Conservation (phyloP, 2,329 filamentous ascomycete species). For the Acephala macrosclerotiorum region DNA sequence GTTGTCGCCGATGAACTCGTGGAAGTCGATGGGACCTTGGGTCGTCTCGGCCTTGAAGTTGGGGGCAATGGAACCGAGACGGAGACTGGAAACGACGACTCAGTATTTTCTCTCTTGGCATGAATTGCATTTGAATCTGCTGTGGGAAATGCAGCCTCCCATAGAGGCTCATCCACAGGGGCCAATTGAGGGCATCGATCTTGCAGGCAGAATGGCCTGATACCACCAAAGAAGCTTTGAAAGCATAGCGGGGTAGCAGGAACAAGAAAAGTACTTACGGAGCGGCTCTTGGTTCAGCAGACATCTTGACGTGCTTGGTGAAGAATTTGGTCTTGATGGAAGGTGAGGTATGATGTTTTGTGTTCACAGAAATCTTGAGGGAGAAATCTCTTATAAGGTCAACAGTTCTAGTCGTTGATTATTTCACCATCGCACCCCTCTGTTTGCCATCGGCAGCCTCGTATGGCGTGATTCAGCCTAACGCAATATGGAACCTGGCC, state of each 20-base stretch:
- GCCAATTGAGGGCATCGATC: not conserved
- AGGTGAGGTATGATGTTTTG: not conserved
- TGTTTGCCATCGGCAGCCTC: slow-evolving; percentile 7
- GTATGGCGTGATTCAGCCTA: slow-evolving; percentile 9
- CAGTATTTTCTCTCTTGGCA: not conserved
- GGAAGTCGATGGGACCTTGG: slow-evolving; percentile 79
- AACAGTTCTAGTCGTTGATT: not conserved
- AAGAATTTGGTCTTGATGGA: not conserved
- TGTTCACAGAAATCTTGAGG: not conserved
- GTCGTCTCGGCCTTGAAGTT: slow-evolving; percentile 88
- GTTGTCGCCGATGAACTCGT: slow-evolving; percentile 79
- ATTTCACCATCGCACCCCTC: slow-evolving; percentile 4
- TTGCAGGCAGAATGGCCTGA: not conserved
- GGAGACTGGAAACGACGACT: slow-evolving; percentile 54
- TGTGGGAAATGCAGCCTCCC: not conserved
- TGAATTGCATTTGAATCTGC: not conserved
- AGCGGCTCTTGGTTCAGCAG: slow-evolving; percentile 10
- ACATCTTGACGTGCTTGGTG: slow-evolving; percentile 4
- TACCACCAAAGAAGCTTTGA: not conserved
- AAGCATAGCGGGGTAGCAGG: slow-evolving; percentile 9
- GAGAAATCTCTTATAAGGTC: slow-evolving; percentile 2
- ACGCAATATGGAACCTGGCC: not conserved
- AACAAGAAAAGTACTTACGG: slow-evolving; percentile 1
- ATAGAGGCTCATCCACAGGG: not conserved
- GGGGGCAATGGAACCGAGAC: slow-evolving; percentile 72